Percentiles rank a stretch among this genome's conserved stretches.
Evolutionary conservation across 768 basidiomycete species (phyloP).

Genomic region (Hygrophoropsis aurantiaca): DNA sequence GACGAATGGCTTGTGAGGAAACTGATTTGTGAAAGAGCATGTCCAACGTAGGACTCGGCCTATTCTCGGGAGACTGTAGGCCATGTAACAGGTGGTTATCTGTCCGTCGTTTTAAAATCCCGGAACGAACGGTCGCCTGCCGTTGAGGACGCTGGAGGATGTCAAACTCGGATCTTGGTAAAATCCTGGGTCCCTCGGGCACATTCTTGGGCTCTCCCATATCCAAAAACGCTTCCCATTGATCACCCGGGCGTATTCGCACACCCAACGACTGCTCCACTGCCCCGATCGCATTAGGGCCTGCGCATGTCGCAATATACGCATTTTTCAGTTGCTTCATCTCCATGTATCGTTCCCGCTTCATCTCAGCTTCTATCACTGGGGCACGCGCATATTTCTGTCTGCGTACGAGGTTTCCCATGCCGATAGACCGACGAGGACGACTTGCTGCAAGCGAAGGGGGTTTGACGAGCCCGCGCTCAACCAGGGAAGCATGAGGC

Average conservation of each 20-base stretch:
- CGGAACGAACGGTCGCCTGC: conserved; percentile 26
- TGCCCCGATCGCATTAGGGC: background rate
- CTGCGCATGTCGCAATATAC: conserved; percentile 23
- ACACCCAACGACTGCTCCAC: background rate
- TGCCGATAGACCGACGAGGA: background rate
- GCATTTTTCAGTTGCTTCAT: conserved; percentile 28
- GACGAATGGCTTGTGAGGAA: background rate
- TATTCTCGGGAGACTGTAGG: conserved; percentile 2
- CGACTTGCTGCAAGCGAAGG: conserved; percentile 2
- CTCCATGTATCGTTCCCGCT: conserved; percentile 25
- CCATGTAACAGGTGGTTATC: conserved; percentile 13
- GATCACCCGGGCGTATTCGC: background rate
- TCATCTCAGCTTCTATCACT: conserved; percentile 23
- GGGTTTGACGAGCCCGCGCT: conserved; percentile 1
- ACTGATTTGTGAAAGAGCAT: background rate
- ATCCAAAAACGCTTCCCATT: background rate
- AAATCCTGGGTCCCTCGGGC: conserved; percentile 16
- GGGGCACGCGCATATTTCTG: conserved; percentile 16
- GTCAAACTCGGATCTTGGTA: conserved; percentile 22
- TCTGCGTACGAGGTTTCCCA: conserved; percentile 5
- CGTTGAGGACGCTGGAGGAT: conserved; percentile 22
- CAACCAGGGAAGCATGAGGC: background rate
- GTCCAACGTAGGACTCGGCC: conserved; percentile 4
- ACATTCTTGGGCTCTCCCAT: conserved; percentile 7
- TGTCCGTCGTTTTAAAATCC: conserved; percentile 28